Evolutionary conservation across 1,284 basidiomycete species (phyloP).

Genomic region (Cystobasidium sp.): DNA sequence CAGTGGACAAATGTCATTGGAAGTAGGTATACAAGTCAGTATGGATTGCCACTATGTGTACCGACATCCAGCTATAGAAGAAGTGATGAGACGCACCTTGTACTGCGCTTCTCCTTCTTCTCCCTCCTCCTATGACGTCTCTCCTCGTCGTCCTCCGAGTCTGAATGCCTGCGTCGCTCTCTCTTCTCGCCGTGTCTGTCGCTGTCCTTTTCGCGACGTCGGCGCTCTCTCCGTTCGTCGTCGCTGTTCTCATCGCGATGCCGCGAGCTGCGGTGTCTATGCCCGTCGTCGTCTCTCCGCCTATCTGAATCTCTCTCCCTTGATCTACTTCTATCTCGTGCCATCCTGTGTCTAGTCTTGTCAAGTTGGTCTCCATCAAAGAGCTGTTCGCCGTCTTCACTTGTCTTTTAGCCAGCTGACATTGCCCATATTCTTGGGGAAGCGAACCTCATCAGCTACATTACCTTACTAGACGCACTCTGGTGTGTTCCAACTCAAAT

Average conservation of each 20-base stretch:
- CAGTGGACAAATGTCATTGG: not conserved
- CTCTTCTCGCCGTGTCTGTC: constrained; percentile 52
- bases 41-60: not conserved
- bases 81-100: not conserved
- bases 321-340: constrained; percentile 31
- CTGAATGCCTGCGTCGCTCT: constrained; percentile 46
- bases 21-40: not conserved
- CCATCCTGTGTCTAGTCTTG: constrained; percentile 6
- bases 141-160: constrained; percentile 47
- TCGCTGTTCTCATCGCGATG: constrained; percentile 26
- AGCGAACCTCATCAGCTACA: too few relatives aligned
- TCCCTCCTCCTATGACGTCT: constrained; percentile 40
- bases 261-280: constrained; percentile 13
- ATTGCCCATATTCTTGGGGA: too few relatives aligned
- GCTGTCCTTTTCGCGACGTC: constrained; percentile 44
- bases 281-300: constrained; percentile 18
- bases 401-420: not conserved
- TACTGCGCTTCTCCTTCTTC: constrained; percentile 47
- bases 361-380: constrained; percentile 4
- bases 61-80: too few relatives aligned
- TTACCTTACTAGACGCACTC: too few relatives aligned
- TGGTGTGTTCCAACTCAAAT: not conserved
- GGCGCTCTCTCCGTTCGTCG: constrained; percentile 45
- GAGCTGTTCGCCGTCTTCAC: not conserved
- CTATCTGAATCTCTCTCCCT: constrained; percentile 33